A percentile compares a stretch with the other conserved stretches of the same genome.
Conservation (phyloP, 2,329 filamentous ascomycete species). For the Diaporthe sp. region DNA sequence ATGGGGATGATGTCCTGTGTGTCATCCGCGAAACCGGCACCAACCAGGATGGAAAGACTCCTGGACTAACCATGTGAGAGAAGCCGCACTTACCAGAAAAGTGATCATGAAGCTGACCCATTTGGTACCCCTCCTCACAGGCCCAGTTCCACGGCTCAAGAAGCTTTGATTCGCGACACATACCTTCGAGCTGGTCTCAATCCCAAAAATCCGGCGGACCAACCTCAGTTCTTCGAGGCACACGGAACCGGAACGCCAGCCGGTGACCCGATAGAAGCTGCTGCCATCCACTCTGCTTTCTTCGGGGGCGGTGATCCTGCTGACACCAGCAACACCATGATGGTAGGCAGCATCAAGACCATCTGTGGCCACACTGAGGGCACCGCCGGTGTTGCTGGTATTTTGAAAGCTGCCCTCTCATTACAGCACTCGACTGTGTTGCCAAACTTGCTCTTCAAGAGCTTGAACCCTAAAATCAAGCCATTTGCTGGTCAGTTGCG, state of each 20-base stretch:
- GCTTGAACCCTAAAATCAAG: constrained; percentile 49
- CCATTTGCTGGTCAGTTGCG: constrained; percentile 45
- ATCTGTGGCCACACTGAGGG: constrained; percentile 61
- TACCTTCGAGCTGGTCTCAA: constrained; percentile 51
- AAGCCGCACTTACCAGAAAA: background rate
- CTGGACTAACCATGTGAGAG: background rate
- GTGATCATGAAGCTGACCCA: background rate
- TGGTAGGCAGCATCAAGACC: constrained; percentile 50
- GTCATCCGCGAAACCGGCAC: background rate
- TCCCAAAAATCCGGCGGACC: constrained; percentile 42
- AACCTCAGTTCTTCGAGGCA: constrained; percentile 55
- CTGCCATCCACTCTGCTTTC: constrained; percentile 49
- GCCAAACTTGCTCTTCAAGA: constrained; percentile 52
- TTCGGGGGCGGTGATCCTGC: constrained; percentile 35
- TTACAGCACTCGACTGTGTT: constrained; percentile 51
- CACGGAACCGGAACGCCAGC: constrained; percentile 48
- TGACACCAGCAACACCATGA: constrained; percentile 28
- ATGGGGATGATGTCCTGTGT: background rate
- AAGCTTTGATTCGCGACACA: constrained; percentile 56
- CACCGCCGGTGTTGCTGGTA: constrained; percentile 52
- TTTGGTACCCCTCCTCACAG: constrained; percentile 44
- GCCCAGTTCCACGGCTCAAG: constrained; percentile 59
- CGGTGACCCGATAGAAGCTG: constrained; percentile 48
- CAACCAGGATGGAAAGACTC: constrained; percentile 19
- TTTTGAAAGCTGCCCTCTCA: constrained; percentile 45